Percentiles rank a stretch among this genome's conserved stretches.
These are phyloP conservation scores for Rhizophora mangle DNA, from an alignment of 345 rosid species.

Conservation along the genomic window DNA sequence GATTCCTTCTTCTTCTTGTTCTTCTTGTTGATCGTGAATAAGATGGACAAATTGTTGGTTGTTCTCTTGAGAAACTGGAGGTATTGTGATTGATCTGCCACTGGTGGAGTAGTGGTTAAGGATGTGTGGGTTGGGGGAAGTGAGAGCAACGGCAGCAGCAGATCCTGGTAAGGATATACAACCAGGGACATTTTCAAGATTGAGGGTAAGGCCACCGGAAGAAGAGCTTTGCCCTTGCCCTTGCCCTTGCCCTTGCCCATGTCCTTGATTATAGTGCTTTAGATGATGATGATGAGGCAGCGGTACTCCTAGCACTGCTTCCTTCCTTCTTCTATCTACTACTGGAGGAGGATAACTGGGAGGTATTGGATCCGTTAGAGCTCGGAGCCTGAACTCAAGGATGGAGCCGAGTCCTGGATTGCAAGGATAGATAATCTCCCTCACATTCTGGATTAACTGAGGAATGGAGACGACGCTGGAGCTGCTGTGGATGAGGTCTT, in stretches of 20 bases:
- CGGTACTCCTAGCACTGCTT: conserved; percentile 22
- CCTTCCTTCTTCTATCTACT: conserved; percentile 30
- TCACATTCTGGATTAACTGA: conserved; percentile 91
- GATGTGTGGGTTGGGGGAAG: not conserved
- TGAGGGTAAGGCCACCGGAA: conserved; percentile 33
- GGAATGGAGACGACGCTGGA: conserved; percentile 81
- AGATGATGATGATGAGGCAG: conserved; percentile 10
- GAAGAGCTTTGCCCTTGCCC: conserved; percentile 24
- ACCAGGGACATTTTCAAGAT: conserved; percentile 28
- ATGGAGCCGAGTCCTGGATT: conserved; percentile 88
- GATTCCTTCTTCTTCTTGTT: conserved; percentile 17
- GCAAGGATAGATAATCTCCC: conserved; percentile 90
- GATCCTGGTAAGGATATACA: conserved; percentile 21
- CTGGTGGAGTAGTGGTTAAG: conserved; percentile 18
- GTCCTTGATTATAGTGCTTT: conserved; percentile 11
- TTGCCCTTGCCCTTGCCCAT: conserved; percentile 9
- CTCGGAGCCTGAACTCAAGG: conserved; percentile 75
- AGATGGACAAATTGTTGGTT: conserved; percentile 12
- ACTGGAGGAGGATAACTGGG: conserved; percentile 8
- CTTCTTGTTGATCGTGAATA: not conserved
- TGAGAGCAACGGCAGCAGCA: not conserved
- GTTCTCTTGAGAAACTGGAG: conserved; percentile 18
- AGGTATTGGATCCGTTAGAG: conserved; percentile 48
- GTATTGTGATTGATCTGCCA: conserved; percentile 32
- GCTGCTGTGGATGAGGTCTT: conserved; percentile 70